Conservation (phyloP, 2,329 filamentous ascomycete species). For the Metarhizium brunneum region DNA sequence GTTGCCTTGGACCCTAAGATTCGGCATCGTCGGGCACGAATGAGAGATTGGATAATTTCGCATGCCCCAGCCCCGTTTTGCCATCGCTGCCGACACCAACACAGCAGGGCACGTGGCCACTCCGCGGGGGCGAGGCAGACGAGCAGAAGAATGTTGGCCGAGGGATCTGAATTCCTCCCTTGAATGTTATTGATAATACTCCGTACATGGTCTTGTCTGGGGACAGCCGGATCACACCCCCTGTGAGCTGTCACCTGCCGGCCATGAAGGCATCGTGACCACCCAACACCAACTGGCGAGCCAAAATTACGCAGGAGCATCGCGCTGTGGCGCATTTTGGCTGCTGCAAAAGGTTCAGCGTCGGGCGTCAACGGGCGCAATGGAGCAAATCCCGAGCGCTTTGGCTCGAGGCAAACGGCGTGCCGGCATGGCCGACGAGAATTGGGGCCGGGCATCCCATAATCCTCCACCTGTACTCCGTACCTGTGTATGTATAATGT, state of each 20-base stretch:
- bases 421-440: not conserved
- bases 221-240: not conserved
- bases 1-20: not conserved
- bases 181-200: not conserved
- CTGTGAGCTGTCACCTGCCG: conserved; percentile 2
- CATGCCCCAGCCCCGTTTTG: not conserved
- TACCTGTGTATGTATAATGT: not conserved
- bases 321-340: not conserved
- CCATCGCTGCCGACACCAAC: not conserved
- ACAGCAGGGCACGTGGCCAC: not conserved
- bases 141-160: not conserved
- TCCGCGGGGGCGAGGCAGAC: not conserved
- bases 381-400: not conserved
- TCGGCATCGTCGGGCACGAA: conserved; percentile 1
- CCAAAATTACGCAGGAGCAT: not conserved
- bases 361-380: not conserved
- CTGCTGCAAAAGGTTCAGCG: not conserved
- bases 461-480: no score
- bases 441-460: not conserved
- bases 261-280: conserved; percentile 2
- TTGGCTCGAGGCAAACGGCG: not conserved
- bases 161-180: not conserved
- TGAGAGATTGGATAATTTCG: conserved; percentile 1
- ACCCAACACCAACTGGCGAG: not conserved
- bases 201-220: not conserved